phyloP scores from a whole-genome alignment of 176 grass and related monocot species.

The Raddia guianensis region DNA sequence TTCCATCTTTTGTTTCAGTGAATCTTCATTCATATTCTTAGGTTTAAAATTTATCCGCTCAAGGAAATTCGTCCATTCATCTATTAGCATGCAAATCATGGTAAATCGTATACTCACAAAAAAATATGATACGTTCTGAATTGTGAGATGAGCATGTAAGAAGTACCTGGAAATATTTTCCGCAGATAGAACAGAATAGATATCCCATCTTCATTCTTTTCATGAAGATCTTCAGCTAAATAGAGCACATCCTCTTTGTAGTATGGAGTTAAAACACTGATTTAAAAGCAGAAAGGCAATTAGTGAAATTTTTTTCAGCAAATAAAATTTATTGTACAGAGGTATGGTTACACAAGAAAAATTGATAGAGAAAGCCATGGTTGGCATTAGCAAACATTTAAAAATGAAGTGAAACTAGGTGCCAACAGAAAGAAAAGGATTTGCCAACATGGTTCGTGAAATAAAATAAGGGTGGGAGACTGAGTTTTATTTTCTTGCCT shows the following conservation, averaged over 20 bases:
- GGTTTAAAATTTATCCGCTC: constrained; percentile 36
- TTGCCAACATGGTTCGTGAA: neutral
- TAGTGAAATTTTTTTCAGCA: neutral
- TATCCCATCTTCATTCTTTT: constrained; percentile 90
- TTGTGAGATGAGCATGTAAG: neutral
- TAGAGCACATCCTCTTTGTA: constrained; percentile 90
- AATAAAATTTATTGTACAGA: constrained; percentile 9
- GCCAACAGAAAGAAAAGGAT: neutral
- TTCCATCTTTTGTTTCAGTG: constrained; percentile 18
- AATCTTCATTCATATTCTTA: constrained; percentile 27
- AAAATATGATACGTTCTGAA: neutral
- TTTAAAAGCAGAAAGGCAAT: constrained; percentile 30
- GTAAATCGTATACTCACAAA: constrained; percentile 29
- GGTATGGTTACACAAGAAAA: neutral
- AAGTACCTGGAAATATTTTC: constrained; percentile 91
- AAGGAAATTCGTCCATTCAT: constrained; percentile 85
- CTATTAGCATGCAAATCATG: constrained; percentile 46
- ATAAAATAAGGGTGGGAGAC: neutral
- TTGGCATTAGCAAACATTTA: neutral
- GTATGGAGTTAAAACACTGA: constrained; percentile 97
- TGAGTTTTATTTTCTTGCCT: constrained; percentile 46
- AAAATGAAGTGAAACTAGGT: neutral
- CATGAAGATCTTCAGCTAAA: constrained; percentile 59
- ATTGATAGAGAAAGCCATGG: neutral
- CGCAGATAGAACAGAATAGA: constrained; percentile 84